These are phyloP conservation scores for Aspergillus latus DNA, from an alignment of 2,329 filamentous ascomycete species.

Conservation along the genomic window DNA sequence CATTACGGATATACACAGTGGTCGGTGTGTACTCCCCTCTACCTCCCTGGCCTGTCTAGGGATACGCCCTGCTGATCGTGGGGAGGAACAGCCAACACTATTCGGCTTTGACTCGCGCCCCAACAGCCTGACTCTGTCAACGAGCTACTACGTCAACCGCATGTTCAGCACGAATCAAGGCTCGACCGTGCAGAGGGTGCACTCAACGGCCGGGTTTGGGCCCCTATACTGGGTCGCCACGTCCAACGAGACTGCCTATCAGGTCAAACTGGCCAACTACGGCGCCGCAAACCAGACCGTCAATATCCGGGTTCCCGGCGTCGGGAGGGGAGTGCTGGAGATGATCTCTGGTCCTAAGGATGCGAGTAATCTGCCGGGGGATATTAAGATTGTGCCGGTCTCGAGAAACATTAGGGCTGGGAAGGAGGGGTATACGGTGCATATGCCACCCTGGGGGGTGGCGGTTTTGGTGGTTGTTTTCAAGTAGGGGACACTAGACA, in stretches of 20 bases:
- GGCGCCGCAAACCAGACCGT: slow-evolving; percentile 25
- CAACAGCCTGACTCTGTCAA: slow-evolving; percentile 30
- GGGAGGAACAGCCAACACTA: slow-evolving; percentile 31
- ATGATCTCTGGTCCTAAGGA: slow-evolving; percentile 25
- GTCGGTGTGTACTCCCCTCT: slow-evolving; percentile 28
- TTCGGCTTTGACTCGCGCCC: slow-evolving; percentile 33
- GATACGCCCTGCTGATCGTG: neutral
- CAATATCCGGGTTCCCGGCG: slow-evolving; percentile 27
- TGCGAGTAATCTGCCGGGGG: slow-evolving; percentile 22
- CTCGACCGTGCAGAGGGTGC: slow-evolving; percentile 30
- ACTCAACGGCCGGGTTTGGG: slow-evolving; percentile 28
- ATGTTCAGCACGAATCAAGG: slow-evolving; percentile 38
- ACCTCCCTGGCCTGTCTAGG: no score
- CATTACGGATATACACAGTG: slow-evolving; percentile 36
- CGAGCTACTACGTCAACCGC: slow-evolving; percentile 38
- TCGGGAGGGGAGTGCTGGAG: slow-evolving; percentile 23
- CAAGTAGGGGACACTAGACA: neutral
- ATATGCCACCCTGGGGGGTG: slow-evolving; percentile 27
- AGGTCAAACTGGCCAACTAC: slow-evolving; percentile 36
- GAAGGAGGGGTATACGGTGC: slow-evolving; percentile 23
- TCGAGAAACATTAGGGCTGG: slow-evolving; percentile 13
- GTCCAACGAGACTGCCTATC: slow-evolving; percentile 23
- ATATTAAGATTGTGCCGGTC: slow-evolving; percentile 21
- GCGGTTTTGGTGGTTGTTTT: slow-evolving; percentile 25
- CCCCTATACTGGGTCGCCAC: slow-evolving; percentile 39